phyloP scores from a whole-genome alignment of 768 basidiomycete genomes.

The Polyporus arcularius region DNA sequence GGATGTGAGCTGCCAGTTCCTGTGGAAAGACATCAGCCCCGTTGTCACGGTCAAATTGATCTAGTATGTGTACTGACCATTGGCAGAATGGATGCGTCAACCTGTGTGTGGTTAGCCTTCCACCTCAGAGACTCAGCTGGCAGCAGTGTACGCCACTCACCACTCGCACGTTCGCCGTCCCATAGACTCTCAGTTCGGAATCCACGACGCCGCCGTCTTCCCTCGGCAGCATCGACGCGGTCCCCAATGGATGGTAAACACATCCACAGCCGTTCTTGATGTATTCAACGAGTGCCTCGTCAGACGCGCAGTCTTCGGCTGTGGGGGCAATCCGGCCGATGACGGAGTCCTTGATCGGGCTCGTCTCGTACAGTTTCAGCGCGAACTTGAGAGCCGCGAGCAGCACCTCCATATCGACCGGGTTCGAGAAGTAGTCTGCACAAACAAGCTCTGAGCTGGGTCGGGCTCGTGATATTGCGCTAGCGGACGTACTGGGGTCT shows the following conservation, averaged over 20 bases:
- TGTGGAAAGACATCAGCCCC: not conserved
- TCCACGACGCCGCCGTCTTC: conserved; percentile 6
- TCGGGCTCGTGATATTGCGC: not conserved
- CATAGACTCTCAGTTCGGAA: conserved; percentile 1
- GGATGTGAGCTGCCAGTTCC: not conserved
- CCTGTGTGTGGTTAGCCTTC: conserved; percentile 1
- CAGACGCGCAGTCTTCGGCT: not conserved
- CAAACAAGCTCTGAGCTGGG: not conserved
- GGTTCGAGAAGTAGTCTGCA: conserved; percentile 13
- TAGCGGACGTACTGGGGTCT: conserved; percentile 22
- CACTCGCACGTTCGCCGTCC: conserved; percentile 2
- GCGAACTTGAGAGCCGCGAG: conserved; percentile 1
- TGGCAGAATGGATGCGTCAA: conserved; percentile 4
- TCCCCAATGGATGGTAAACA: not conserved
- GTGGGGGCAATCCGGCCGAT: not conserved
- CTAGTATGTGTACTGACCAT: not conserved
- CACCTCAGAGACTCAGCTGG: not conserved
- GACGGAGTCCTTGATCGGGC: not conserved
- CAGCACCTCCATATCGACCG: conserved; percentile 8
- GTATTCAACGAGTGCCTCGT: conserved; percentile 1
- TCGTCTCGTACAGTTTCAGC: not conserved
- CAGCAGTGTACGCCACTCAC: not conserved
- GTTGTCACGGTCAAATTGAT: no score
- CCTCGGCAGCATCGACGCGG: not conserved
- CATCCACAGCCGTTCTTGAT: not conserved